A percentile compares a stretch with the other conserved stretches of the same genome.
phyloP scores from a whole-genome alignment of 2,329 filamentous ascomycete genomes.

The Fusarium sp. region DNA sequence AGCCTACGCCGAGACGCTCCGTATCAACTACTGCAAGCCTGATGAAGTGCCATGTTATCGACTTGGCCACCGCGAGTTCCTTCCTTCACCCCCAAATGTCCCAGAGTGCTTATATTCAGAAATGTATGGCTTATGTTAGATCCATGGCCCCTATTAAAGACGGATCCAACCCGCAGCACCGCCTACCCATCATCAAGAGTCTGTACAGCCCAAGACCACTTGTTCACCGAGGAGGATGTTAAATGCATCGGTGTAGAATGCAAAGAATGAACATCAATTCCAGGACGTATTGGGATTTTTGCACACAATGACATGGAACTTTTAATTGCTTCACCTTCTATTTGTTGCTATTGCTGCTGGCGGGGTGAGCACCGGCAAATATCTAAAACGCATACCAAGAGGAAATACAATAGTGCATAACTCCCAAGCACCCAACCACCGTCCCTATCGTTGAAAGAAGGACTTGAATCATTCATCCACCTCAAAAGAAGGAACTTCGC shows the following conservation, averaged over 20 bases:
- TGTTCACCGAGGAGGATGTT: conserved; percentile 12
- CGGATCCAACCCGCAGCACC: conserved; percentile 42
- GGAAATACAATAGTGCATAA: too few species aligned
- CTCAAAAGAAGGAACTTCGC: conserved; percentile 46
- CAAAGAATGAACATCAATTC: too few species aligned
- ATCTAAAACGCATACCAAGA: background rate
- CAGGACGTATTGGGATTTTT: too few species aligned
- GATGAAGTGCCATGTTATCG: conserved; percentile 41
- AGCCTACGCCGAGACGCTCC: conserved; percentile 35
- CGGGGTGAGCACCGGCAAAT: background rate
- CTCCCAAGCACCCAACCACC: too few species aligned
- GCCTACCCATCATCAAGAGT: conserved; percentile 40
- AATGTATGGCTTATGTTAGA: conserved; percentile 36
- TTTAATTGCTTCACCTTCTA: too few species aligned
- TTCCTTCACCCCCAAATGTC: background rate
- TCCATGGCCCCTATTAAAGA: conserved; percentile 20
- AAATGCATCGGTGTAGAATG: too few species aligned
- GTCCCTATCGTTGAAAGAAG: background rate
- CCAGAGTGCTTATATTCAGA: background rate
- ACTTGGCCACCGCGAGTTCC: conserved; percentile 39
- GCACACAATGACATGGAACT: too few species aligned
- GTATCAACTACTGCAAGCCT: conserved; percentile 43
- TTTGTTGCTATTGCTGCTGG: too few species aligned
- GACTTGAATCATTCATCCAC: conserved; percentile 36
- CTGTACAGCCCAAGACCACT: conserved; percentile 39